These are phyloP conservation scores for Blastobotrys terrestris DNA, from an alignment of 805 yeast genomes.

Conservation along the genomic window DNA sequence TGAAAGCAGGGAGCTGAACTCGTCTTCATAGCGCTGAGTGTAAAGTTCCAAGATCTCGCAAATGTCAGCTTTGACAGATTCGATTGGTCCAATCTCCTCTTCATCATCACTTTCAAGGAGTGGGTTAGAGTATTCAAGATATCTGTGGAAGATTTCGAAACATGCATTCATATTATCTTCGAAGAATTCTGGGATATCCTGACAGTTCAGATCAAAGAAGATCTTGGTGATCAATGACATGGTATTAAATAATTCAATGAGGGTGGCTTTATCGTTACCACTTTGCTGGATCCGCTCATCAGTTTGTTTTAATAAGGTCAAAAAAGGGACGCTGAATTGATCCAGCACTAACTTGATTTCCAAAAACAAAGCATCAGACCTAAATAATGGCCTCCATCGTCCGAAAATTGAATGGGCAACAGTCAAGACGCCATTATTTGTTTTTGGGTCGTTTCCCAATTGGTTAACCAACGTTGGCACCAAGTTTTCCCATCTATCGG, in stretches of 20 bases:
- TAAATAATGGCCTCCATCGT: conserved; percentile 92
- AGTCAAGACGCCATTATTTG: conserved; percentile 76
- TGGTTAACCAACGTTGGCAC: conserved; percentile 52
- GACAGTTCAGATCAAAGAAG: conserved; percentile 91
- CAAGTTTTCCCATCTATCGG: conserved; percentile 77
- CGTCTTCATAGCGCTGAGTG: conserved; percentile 87
- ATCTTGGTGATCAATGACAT: conserved; percentile 68
- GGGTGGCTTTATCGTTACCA: conserved; percentile 40
- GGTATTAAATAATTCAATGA: conserved; percentile 60
- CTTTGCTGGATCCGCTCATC: conserved; percentile 56
- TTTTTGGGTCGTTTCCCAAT: conserved; percentile 62
- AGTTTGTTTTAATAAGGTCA: conserved; percentile 58
- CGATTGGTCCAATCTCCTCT: conserved; percentile 60
- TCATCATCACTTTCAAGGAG: conserved; percentile 55
- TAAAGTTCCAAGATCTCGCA: conserved; percentile 82
- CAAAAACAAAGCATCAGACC: conserved; percentile 80
- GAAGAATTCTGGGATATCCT: conserved; percentile 96
- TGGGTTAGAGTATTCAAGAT: conserved; percentile 55
- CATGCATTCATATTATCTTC: conserved; percentile 80
- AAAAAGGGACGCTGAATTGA: conserved; percentile 74
- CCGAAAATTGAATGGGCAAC: conserved; percentile 96
- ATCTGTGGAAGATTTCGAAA: conserved; percentile 78
- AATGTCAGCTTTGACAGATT: conserved; percentile 71
- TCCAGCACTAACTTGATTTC: conserved; percentile 85
- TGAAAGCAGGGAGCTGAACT: conserved; percentile 70